Base-by-base conservation (phyloP, 306 rosid genomes). In the Gillenia trifoliata region DNA sequence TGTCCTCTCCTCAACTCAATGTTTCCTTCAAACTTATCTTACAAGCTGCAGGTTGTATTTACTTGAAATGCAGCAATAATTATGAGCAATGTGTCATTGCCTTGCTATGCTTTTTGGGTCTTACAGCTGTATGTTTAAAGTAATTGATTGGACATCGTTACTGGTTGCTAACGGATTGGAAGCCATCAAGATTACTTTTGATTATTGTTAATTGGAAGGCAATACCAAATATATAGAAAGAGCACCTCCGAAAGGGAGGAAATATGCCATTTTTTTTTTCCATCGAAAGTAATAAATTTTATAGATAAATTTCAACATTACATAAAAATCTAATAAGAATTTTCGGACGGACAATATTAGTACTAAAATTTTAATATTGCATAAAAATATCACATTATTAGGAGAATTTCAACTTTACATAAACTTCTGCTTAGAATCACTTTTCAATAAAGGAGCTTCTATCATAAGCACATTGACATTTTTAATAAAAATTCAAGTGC, bases 21-120 rank as follows among this genome's bases (percentile, higher is more conserved):
- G 31, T 66, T 66, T 40, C 71, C 54, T 40, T 13, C n/a, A 67
- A 43, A 43, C 71, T 67, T 67, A 6, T 67, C 71, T 41, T 26
- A 5, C 71, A 33, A 64, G 68, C 25, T 20, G 50, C 50, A 45
- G 41, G 68, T 40, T 33, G 5, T 30, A 40, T 63, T 63, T 29
- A 22, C 31, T 62, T 40, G 31, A 11, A 41, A 40, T 10, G 22
- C 34, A 4, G 2, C n/a, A 54, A 22, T 22, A 12, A 40, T 22
- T 29, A 66, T 66, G 71, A 34, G 13, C 11, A 30, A 7, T 63
- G 36, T 31, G 67, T 7, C n/a, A 17, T 19, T 30, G 38, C 11
- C 22, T 63, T 63, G 16, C 66, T 31, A 63, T 63, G 17, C 2
- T 13, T 66, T 38, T 66, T 23, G 40, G 20, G 54, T 23, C 70